phyloP scores from a whole-genome alignment of 495 filamentous ascomycete species.

The Lasiosphaeris hirsuta region DNA sequence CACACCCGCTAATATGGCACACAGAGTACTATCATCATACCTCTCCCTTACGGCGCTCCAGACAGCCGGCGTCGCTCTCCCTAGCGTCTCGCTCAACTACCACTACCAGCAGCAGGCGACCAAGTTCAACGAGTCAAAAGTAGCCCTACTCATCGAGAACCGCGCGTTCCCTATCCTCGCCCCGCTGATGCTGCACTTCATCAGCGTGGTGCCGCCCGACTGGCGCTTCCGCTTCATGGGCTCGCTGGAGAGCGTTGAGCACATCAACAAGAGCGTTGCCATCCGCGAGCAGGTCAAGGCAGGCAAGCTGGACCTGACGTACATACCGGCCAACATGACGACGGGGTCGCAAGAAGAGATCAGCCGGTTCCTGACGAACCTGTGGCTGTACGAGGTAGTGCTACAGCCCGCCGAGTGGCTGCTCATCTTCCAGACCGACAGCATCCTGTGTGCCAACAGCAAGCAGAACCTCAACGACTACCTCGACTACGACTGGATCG shows the following conservation, averaged over 20 bases:
- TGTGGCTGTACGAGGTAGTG: conserved; percentile 44
- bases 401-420: conserved; percentile 44
- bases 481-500: conserved; percentile 51
- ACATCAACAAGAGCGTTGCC: conserved; percentile 36
- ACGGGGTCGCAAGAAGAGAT: conserved; percentile 44
- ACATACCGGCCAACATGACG: conserved; percentile 44
- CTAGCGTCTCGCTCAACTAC: conserved; percentile 32
- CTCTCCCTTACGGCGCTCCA: conserved; percentile 15
- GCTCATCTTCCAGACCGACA: conserved; percentile 49
- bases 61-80: conserved; percentile 18
- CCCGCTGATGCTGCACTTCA: conserved; percentile 49
- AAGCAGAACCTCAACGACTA: conserved; percentile 43
- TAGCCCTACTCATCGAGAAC: conserved; percentile 51
- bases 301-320: conserved; percentile 47
- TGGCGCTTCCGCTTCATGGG: conserved; percentile 55
- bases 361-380: conserved; percentile 41
- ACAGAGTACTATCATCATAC: conserved; percentile 19
- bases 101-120: conserved; percentile 19
- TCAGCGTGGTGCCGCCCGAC: conserved; percentile 49
- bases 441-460: conserved; percentile 49
- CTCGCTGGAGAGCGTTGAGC: conserved; percentile 33
- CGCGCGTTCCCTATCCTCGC: conserved; percentile 41
- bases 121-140: conserved; percentile 45
- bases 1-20: no score
- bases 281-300: conserved; percentile 34